Conservation (phyloP, 2,329 filamentous ascomycete genomes). For the Didymella sp. region DNA sequence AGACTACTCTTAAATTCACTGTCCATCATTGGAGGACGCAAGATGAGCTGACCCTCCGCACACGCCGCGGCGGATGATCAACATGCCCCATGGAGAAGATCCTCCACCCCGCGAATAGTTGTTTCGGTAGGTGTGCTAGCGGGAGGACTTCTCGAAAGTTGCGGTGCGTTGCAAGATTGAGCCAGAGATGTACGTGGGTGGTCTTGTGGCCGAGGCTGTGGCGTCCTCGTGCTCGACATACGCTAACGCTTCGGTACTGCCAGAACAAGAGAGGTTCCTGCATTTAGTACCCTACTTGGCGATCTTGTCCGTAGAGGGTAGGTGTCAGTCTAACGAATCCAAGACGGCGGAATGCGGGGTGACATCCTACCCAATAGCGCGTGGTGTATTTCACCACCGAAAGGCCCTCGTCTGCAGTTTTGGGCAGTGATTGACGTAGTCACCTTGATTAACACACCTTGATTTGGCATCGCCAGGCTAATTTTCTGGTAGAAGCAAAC, state of each 20-base stretch:
- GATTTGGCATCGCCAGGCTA: neutral
- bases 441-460: neutral
- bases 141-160: neutral
- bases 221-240: slow-evolving; percentile 2
- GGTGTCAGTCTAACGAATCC: slow-evolving; percentile 3
- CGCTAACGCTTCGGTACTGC: slow-evolving; percentile 2
- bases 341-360: slow-evolving; percentile 16
- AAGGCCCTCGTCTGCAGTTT: neutral
- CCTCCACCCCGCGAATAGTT: slow-evolving; percentile 5
- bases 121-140: neutral
- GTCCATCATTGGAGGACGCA: slow-evolving; percentile 10
- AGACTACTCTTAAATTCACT: slow-evolving; percentile 10
- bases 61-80: slow-evolving; percentile 16
- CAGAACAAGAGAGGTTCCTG: slow-evolving; percentile 14
- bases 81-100: slow-evolving; percentile 12
- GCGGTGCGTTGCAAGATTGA: neutral
- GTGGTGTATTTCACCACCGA: slow-evolving; percentile 12
- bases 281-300: slow-evolving; percentile 7
- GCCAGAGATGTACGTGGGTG: slow-evolving; percentile 1
- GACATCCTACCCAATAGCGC: slow-evolving; percentile 13
- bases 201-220: slow-evolving; percentile 10
- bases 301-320: slow-evolving; percentile 9
- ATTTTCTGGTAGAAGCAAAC: neutral
- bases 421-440: slow-evolving; percentile 2
- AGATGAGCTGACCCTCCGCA: neutral